Evolutionary conservation across 129 eudicot genomes (phyloP).

Genomic region (Erigeron canadensis): DNA sequence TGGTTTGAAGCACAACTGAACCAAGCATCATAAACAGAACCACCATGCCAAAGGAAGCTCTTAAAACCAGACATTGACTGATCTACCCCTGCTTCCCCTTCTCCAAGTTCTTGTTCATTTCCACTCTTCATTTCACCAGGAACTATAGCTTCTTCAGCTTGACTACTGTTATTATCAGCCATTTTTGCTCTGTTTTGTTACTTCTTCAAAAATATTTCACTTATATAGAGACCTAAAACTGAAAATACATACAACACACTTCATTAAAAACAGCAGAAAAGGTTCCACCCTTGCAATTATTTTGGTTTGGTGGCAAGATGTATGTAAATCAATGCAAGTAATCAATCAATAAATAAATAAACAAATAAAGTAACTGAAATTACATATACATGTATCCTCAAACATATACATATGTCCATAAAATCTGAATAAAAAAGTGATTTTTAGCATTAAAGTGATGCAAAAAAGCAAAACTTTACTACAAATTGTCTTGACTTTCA

Average conservation of each 20-base stretch:
- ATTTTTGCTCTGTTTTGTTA: conserved; percentile 30
- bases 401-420: conserved; percentile 20
- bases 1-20: conserved; percentile 84
- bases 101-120: conserved; percentile 44
- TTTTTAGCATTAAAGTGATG: conserved; percentile 23
- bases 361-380: conserved; percentile 19
- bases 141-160: conserved; percentile 66
- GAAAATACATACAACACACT: conserved; percentile 16
- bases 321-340: conserved; percentile 22
- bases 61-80: conserved; percentile 51
- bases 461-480: conserved; percentile 1
- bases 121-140: conserved; percentile 44
- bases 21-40: conserved; percentile 92
- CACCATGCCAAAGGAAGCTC: conserved; percentile 81
- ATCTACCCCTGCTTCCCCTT: conserved; percentile 36
- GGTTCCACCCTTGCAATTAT: conserved; percentile 17
- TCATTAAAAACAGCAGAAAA: conserved; percentile 7
- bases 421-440: conserved; percentile 16
- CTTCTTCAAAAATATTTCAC: conserved; percentile 15
- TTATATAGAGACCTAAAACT: conserved; percentile 32
- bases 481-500: conserved; percentile 18
- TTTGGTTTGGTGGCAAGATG: conserved; percentile 29
- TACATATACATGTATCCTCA: conserved; percentile 5
- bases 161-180: conserved; percentile 44
- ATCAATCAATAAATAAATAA: too few species aligned